phyloP scores from a whole-genome alignment of 495 filamentous ascomycete species.

The Hapsidospora chrysogenum region DNA sequence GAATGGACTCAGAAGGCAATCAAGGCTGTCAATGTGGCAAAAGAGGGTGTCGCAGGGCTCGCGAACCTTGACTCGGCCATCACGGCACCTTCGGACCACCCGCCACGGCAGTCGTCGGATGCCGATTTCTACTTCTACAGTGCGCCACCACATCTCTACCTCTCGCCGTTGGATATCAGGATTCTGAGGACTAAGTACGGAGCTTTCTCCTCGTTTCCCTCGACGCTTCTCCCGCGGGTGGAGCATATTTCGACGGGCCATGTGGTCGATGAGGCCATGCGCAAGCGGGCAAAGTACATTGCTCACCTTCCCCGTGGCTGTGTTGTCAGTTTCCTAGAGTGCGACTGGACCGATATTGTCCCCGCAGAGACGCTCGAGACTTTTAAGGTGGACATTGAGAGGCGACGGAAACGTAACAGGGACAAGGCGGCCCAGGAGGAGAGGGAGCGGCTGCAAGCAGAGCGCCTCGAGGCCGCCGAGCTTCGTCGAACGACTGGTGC shows the following conservation, averaged over 20 bases:
- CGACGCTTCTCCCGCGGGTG: slow-evolving; percentile 77
- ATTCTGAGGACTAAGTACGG: slow-evolving; percentile 86
- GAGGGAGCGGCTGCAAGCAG: slow-evolving; percentile 73
- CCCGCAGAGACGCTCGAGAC: slow-evolving; percentile 51
- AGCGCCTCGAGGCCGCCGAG: slow-evolving; percentile 52
- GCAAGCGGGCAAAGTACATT: slow-evolving; percentile 78
- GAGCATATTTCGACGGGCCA: slow-evolving; percentile 87
- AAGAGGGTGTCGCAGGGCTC: slow-evolving; percentile 40
- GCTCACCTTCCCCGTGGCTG: slow-evolving; percentile 84
- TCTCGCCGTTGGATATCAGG: slow-evolving; percentile 86
- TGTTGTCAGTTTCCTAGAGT: slow-evolving; percentile 87
- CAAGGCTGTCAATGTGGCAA: slow-evolving; percentile 48
- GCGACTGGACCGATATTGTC: slow-evolving; percentile 91
- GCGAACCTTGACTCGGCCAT: slow-evolving; percentile 7
- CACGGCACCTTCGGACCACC: background rate
- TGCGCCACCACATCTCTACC: slow-evolving; percentile 75
- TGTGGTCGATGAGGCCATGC: slow-evolving; percentile 75
- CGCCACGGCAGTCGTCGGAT: slow-evolving; percentile 8
- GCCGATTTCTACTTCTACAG: slow-evolving; percentile 76
- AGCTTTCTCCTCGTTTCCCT: slow-evolving; percentile 66
- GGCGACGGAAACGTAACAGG: slow-evolving; percentile 56
- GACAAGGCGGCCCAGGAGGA: slow-evolving; percentile 87
- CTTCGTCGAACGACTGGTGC: slow-evolving; percentile 22
- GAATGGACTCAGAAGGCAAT: slow-evolving; percentile 84
- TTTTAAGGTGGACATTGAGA: slow-evolving; percentile 64